These are phyloP conservation scores for Capsicum chinense DNA, from an alignment of 257 asterid species.

Conservation along the genomic window DNA sequence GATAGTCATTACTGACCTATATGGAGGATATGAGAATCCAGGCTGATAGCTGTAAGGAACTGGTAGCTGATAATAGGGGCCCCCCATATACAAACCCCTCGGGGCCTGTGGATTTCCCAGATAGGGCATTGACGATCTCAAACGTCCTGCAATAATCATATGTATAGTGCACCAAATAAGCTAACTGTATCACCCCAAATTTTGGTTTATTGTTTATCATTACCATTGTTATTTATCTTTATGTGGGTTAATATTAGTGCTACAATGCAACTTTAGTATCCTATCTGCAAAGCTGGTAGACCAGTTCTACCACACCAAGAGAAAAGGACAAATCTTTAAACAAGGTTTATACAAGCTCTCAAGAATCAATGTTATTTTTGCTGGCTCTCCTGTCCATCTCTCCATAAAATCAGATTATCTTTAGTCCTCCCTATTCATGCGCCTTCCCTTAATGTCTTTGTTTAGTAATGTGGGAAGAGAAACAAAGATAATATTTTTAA, in stretches of 20 bases:
- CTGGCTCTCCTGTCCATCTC: not conserved
- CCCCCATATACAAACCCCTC: constrained; percentile 30
- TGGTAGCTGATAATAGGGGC: constrained; percentile 32
- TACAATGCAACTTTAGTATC: not conserved
- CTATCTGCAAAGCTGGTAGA: not conserved
- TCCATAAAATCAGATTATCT: not conserved
- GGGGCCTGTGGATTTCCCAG: constrained; percentile 28
- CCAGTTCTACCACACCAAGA: not conserved
- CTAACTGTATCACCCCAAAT: not conserved
- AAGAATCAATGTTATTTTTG: not conserved
- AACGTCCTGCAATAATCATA: constrained; percentile 17
- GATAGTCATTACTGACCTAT: constrained; percentile 25
- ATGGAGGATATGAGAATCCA: constrained; percentile 33
- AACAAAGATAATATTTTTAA: not conserved
- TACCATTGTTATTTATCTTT: not conserved
- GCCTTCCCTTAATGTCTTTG: not conserved
- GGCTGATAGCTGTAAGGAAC: constrained; percentile 33
- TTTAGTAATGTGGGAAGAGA: not conserved
- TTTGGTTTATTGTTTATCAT: not conserved
- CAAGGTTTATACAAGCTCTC: not conserved
- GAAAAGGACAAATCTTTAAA: not conserved
- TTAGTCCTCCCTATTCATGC: not conserved
- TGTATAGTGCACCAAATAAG: constrained; percentile 1
- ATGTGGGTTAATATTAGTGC: not conserved
- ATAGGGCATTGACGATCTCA: constrained; percentile 23